A percentile compares a stretch with the other conserved stretches of the same genome.
phyloP scores from a whole-genome alignment of 2,329 filamentous ascomycete species.

The Stylonectria norvegica region DNA sequence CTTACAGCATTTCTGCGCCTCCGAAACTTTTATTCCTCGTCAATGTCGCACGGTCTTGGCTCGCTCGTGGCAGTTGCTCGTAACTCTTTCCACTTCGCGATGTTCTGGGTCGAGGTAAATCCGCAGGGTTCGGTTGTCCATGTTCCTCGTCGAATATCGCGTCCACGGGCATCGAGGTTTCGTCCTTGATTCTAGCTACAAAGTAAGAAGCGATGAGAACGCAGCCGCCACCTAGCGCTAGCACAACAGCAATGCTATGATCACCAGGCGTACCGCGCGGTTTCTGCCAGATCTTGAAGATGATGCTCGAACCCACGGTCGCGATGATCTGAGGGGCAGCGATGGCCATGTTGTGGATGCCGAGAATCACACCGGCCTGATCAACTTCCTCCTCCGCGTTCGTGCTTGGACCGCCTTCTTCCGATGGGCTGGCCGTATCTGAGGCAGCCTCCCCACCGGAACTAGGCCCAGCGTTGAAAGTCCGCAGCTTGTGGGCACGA shows the following conservation, averaged over 20 bases:
- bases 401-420: constrained; percentile 14
- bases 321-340: constrained; percentile 89
- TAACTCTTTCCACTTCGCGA: constrained; percentile 38
- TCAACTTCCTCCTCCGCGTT: constrained; percentile 57
- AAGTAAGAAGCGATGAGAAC: constrained; percentile 75
- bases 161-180: constrained; percentile 40
- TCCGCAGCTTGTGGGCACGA: constrained; percentile 36
- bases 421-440: constrained; percentile 7
- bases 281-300: constrained; percentile 85
- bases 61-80: constrained; percentile 41
- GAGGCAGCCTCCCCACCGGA: constrained; percentile 11
- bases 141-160: constrained; percentile 42
- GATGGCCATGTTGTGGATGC: constrained; percentile 94
- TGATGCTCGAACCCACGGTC: constrained; percentile 75
- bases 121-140: constrained; percentile 38
- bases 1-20: constrained; percentile 39
- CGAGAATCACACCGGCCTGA: constrained; percentile 85
- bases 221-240: constrained; percentile 78
- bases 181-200: constrained; percentile 64
- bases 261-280: constrained; percentile 81
- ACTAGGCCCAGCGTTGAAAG: constrained; percentile 10
- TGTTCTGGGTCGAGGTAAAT: constrained; percentile 7
- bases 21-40: constrained; percentile 50
- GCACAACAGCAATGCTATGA: constrained; percentile 79
- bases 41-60: constrained; percentile 43